Evolutionary conservation across 176 grass and related monocot species (phyloP), one percentile per base, ranked within the genome.

Genomic region (Secale cereale): DNA sequence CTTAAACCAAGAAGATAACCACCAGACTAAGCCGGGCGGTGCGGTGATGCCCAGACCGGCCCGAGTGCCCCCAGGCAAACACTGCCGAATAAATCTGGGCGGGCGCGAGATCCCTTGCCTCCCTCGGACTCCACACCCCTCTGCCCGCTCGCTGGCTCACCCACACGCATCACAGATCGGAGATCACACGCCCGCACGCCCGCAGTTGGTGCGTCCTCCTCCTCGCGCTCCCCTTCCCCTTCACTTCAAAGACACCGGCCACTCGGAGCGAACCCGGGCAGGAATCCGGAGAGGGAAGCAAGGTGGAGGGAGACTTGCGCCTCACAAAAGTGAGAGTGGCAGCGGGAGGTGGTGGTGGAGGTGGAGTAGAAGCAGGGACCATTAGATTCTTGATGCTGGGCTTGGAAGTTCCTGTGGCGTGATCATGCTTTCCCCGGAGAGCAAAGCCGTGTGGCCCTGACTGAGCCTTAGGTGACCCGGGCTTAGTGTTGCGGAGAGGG

Each of bases 221-320:
- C 37, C 76, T 19, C 14, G 63, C n/a, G 19, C 7, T 41, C 48
- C 12, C 52, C 88, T 90, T 91, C 81, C 80, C 61, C 85, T 91
- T 91, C 81, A 91, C 89, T 71, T 54, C 85, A 87, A 91, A 91
- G 89, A 16, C 69, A 91, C 29, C 89, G 69, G 50, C 89, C 60
- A 70, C 59, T 75, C 66, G 56, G 26, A 43, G 32, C 62, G 41
- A 86, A 75, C 70, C 70, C 29, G 13, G 73, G 84, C 29, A 29
- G 73, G 88, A 90, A 90, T 82, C 78, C 30, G 8, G 52, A 39
- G 40, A 16, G 5, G 32, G 52, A 19, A 59, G 82, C 74, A 65
- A 81, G 41, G 27, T 10, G 3, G 56, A 22, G 54, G 50, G 54
- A 75, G 80, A n/a, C 85, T 87, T 91, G 36, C 52, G 26, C 36